phyloP scores from a whole-genome alignment of 345 rosid species.

The Eucalyptus sp. region DNA sequence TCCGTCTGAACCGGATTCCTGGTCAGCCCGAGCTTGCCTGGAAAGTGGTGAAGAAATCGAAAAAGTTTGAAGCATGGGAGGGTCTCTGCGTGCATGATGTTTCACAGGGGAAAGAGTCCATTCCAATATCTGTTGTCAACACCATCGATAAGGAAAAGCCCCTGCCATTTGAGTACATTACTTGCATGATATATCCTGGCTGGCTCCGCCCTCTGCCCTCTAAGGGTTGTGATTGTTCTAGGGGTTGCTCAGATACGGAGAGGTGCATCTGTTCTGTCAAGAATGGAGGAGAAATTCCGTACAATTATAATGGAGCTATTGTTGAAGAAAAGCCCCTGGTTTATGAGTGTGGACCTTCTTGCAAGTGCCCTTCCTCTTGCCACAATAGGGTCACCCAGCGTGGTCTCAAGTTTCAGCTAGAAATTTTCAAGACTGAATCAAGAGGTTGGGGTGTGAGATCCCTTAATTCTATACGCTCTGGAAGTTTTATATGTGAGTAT shows the following conservation, averaged over 20 bases:
- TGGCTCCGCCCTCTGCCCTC: conserved; percentile 36
- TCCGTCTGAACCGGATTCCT: conserved; percentile 38
- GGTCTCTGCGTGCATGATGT: conserved; percentile 59
- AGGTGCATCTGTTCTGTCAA: conserved; percentile 44
- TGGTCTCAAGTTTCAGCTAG: conserved; percentile 67
- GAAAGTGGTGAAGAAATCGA: conserved; percentile 56
- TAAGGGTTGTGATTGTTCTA: conserved; percentile 44
- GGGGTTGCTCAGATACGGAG: conserved; percentile 33
- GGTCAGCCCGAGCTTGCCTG: conserved; percentile 85
- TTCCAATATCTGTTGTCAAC: conserved; percentile 66
- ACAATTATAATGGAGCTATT: conserved; percentile 63
- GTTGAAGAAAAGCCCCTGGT: conserved; percentile 53
- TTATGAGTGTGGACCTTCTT: conserved; percentile 76
- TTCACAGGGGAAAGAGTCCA: conserved; percentile 52
- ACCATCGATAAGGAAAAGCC: conserved; percentile 62
- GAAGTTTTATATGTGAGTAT: conserved; percentile 89
- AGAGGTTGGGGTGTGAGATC: conserved; percentile 98
- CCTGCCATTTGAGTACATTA: conserved; percentile 45
- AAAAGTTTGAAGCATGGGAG: conserved; percentile 27
- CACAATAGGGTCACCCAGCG: conserved; percentile 65
- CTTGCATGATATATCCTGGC: conserved; percentile 41
- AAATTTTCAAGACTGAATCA: conserved; percentile 66
- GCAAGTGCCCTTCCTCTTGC: conserved; percentile 72
- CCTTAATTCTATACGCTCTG: conserved; percentile 53
- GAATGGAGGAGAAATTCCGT: conserved; percentile 78